A percentile compares a stretch with the other conserved stretches of the same genome.
Evolutionary conservation across 2,329 filamentous ascomycete species (phyloP).

Genomic region (Neurospora crassa): DNA sequence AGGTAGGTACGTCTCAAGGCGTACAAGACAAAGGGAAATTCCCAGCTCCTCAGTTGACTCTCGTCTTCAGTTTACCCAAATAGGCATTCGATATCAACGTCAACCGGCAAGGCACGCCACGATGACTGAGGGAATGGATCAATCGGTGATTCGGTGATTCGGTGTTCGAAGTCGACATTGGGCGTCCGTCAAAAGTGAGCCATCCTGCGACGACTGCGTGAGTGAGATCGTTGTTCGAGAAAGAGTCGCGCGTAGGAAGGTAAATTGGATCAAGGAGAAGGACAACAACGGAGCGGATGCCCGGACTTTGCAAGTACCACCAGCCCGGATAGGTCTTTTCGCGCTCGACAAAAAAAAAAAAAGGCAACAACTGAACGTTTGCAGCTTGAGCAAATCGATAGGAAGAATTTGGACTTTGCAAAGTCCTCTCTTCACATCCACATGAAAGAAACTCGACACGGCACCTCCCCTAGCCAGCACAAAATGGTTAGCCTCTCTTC

Average conservation of each 20-base stretch:
- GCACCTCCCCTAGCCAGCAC: background rate
- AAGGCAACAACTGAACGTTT: background rate
- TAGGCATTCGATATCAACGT: background rate
- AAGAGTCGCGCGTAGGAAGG: background rate
- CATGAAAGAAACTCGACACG: background rate
- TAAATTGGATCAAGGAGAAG: background rate
- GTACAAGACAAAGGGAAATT: background rate
- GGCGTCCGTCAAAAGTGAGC: background rate
- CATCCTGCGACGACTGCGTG: background rate
- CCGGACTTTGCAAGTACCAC: background rate
- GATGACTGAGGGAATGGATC: background rate
- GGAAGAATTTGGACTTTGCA: background rate
- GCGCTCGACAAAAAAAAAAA: background rate
- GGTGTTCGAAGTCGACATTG: background rate
- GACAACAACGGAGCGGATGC: background rate
- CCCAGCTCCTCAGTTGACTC: background rate
- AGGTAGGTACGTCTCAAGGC: background rate
- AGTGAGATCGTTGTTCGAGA: background rate
- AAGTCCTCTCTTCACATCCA: background rate
- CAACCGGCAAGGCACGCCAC: background rate
- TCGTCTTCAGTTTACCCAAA: background rate
- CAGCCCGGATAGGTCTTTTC: background rate
- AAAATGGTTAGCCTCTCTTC: background rate
- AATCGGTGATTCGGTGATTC: background rate
- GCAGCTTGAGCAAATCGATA: background rate